These are phyloP conservation scores for Penicillium olsonii DNA, from an alignment of 2,329 filamentous ascomycete species.

Conservation along the genomic window DNA sequence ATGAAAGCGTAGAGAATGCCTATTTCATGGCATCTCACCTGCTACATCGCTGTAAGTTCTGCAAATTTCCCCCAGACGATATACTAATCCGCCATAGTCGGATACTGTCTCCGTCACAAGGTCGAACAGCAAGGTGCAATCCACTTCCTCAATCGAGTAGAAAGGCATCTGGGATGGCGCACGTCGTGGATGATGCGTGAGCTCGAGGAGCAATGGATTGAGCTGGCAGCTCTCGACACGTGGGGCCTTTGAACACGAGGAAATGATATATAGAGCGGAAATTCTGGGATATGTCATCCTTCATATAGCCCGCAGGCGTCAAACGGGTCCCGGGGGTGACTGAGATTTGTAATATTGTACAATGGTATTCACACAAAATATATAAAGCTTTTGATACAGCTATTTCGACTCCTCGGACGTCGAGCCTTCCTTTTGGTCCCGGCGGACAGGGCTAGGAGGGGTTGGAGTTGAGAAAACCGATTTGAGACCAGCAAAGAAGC, in stretches of 20 bases:
- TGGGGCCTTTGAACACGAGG: background rate
- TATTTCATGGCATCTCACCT: slow-evolving; percentile 38
- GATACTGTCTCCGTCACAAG: slow-evolving; percentile 32
- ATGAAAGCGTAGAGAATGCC: slow-evolving; percentile 36
- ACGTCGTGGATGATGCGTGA: slow-evolving; percentile 33
- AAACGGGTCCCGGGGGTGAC: too few species aligned
- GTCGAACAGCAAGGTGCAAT: slow-evolving; percentile 32
- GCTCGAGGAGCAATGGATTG: slow-evolving; percentile 31
- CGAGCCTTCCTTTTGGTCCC: slow-evolving; percentile 18
- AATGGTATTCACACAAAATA: background rate
- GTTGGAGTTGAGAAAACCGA: slow-evolving; percentile 36
- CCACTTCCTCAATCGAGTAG: slow-evolving; percentile 28
- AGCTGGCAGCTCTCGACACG: slow-evolving; percentile 19
- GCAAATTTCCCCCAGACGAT: too few species aligned
- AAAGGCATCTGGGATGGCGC: slow-evolving; percentile 34
- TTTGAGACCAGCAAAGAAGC: slow-evolving; percentile 34
- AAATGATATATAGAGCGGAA: background rate
- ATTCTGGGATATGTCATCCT: too few species aligned
- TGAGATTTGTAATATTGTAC: background rate
- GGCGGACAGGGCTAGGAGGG: slow-evolving; percentile 28
- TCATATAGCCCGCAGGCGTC: too few species aligned
- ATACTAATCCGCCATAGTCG: slow-evolving; percentile 24
- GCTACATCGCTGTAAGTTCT: slow-evolving; percentile 33
- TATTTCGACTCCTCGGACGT: background rate
- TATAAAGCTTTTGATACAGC: background rate